Conservation (phyloP, 2,329 filamentous ascomycete species). For the Biscogniauxia sp. region DNA sequence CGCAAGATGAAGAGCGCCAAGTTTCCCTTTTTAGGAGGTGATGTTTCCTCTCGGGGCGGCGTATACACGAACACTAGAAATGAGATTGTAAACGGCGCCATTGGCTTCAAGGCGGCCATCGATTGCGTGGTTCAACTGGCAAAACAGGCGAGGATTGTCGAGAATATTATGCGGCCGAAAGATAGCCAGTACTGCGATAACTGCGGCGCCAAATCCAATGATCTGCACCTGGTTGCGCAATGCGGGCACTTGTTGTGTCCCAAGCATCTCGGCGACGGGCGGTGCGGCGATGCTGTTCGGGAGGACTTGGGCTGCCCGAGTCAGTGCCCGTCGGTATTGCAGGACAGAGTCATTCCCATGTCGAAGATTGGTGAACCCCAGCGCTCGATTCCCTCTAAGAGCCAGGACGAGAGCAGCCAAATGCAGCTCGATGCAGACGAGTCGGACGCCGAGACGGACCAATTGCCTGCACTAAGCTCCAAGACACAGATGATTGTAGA, state of each 20-base stretch:
- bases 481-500: constrained; percentile 24
- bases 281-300: constrained; percentile 17
- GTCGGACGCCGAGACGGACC: constrained; percentile 7
- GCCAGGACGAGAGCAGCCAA: neutral
- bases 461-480: constrained; percentile 16
- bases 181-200: constrained; percentile 7
- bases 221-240: constrained; percentile 21
- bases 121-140: constrained; percentile 12
- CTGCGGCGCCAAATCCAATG: constrained; percentile 7
- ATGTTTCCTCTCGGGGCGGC: constrained; percentile 11
- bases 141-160: constrained; percentile 14
- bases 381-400: neutral
- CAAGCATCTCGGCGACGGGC: constrained; percentile 4
- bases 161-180: constrained; percentile 2
- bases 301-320: neutral
- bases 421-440: constrained; percentile 1
- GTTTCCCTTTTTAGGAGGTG: neutral
- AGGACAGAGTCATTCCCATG: constrained; percentile 6
- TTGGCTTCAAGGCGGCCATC: constrained; percentile 14
- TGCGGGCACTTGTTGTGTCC: constrained; percentile 32
- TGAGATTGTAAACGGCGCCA: constrained; percentile 17
- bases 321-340: constrained; percentile 11
- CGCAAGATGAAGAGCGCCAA: neutral
- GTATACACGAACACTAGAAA: constrained; percentile 21
- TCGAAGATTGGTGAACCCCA: constrained; percentile 5